Conservation (phyloP, 73 alveolate species). For the Paramecium sexaurelia region DNA sequence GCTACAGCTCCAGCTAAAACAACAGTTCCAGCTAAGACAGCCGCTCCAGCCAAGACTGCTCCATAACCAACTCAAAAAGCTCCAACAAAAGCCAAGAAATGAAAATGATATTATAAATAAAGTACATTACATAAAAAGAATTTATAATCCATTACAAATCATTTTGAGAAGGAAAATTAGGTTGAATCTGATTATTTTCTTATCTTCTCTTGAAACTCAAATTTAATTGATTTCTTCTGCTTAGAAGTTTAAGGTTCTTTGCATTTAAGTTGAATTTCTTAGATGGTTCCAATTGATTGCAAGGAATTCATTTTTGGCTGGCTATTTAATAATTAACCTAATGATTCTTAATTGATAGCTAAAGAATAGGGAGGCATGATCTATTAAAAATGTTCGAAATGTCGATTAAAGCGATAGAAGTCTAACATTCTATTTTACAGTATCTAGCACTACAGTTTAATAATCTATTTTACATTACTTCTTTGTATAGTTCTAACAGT, state of each 20-base stretch:
- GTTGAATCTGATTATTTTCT: background rate
- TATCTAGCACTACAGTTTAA: background rate
- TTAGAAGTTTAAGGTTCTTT: background rate
- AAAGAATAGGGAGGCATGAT: constrained; percentile 48
- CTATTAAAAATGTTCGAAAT: background rate
- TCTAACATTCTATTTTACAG: background rate
- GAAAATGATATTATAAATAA: background rate
- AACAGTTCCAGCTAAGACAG: background rate
- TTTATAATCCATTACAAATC: background rate
- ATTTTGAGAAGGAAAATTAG: background rate
- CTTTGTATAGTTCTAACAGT: constrained; percentile 18
- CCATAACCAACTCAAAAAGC: constrained; percentile 7
- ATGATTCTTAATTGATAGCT: background rate
- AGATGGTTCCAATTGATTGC: background rate
- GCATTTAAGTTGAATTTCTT: background rate
- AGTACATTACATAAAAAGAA: constrained; percentile 28
- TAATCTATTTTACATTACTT: background rate
- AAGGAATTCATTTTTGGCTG: background rate
- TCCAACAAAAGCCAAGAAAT: background rate
- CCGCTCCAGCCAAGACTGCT: background rate
- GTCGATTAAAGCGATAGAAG: background rate
- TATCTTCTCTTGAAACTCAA: background rate
- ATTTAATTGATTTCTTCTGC: background rate
- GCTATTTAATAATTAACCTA: background rate
- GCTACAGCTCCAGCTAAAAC: constrained; percentile 13